Evolutionary conservation across 257 asterid genomes (phyloP).

Genomic region (Forsythia viridissima): DNA sequence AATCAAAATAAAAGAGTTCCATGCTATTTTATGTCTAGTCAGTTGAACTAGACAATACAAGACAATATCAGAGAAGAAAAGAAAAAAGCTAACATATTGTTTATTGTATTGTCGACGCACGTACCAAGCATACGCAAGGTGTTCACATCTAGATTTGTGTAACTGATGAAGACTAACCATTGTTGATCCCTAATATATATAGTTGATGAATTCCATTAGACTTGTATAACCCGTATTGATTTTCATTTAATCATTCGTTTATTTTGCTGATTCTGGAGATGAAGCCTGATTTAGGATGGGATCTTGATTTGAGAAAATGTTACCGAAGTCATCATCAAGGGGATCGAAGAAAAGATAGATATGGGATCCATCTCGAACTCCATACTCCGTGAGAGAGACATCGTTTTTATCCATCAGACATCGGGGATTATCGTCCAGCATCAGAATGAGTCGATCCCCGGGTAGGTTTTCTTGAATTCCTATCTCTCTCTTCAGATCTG

Average conservation of each 20-base stretch:
- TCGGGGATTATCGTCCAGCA: constrained; percentile 31
- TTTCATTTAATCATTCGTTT: neutral
- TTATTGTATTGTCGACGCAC: neutral
- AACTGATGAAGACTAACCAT: neutral
- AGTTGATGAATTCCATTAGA: neutral
- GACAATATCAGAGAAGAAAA: neutral
- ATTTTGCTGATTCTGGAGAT: neutral
- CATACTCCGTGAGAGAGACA: constrained; percentile 41
- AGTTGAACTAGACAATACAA: neutral
- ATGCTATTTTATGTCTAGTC: neutral
- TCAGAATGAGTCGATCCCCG: constrained; percentile 47
- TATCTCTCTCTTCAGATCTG: constrained; percentile 58
- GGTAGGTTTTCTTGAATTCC: constrained; percentile 58
- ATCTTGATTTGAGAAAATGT: constrained; percentile 27
- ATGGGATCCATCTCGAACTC: constrained; percentile 65
- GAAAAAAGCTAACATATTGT: neutral
- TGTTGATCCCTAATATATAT: neutral
- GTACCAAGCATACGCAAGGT: neutral
- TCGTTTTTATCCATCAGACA: constrained; percentile 33
- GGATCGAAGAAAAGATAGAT: constrained; percentile 51
- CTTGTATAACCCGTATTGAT: neutral
- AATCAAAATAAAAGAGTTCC: no score
- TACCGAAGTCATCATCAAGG: constrained; percentile 21
- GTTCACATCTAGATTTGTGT: neutral
- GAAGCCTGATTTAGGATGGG: constrained; percentile 2